These are phyloP conservation scores for Beauveria caledonica DNA, from an alignment of 2,329 filamentous ascomycete genomes.

Conservation along the genomic window DNA sequence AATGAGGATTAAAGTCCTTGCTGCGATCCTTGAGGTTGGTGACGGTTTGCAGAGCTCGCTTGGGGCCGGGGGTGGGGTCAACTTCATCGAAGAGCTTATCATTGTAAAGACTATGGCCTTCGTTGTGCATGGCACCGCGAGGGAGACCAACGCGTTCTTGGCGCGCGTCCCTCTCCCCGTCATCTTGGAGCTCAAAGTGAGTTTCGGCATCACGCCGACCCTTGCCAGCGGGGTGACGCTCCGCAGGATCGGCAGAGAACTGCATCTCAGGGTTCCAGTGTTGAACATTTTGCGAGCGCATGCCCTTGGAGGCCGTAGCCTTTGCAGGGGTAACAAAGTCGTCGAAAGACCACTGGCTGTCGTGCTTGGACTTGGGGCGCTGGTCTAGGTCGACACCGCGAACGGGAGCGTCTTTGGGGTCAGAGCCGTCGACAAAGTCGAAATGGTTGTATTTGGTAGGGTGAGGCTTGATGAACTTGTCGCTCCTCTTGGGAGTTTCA, in stretches of 20 bases:
- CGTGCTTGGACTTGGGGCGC: slow-evolving; percentile 51
- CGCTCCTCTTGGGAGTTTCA: slow-evolving; percentile 35
- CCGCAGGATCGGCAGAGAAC: slow-evolving; percentile 43
- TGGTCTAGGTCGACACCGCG: slow-evolving; percentile 33
- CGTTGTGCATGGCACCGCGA: slow-evolving; percentile 54
- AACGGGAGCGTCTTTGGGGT: slow-evolving; percentile 39
- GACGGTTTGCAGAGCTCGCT: slow-evolving; percentile 52
- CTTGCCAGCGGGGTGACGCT: slow-evolving; percentile 51
- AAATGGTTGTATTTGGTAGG: slow-evolving; percentile 81
- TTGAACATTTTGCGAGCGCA: slow-evolving; percentile 60
- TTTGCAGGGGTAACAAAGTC: slow-evolving; percentile 83
- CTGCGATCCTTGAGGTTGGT: slow-evolving; percentile 65
- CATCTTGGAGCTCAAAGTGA: slow-evolving; percentile 80
- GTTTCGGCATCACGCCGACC: slow-evolving; percentile 70
- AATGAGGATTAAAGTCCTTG: slow-evolving; percentile 73
- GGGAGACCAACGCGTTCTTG: slow-evolving; percentile 37
- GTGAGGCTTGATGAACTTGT: slow-evolving; percentile 53
- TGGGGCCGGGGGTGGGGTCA: slow-evolving; percentile 31
- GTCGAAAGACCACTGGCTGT: slow-evolving; percentile 77
- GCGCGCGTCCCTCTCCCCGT: slow-evolving; percentile 50
- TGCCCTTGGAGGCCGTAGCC: slow-evolving; percentile 47
- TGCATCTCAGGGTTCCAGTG: slow-evolving; percentile 70
- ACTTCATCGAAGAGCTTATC: slow-evolving; percentile 63
- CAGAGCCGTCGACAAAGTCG: slow-evolving; percentile 62
- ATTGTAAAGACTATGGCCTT: slow-evolving; percentile 62